Percentiles rank a stretch among this genome's conserved stretches.
phyloP scores from a whole-genome alignment of 352 stramenopile species.

The Phytopythium ostracodes region DNA sequence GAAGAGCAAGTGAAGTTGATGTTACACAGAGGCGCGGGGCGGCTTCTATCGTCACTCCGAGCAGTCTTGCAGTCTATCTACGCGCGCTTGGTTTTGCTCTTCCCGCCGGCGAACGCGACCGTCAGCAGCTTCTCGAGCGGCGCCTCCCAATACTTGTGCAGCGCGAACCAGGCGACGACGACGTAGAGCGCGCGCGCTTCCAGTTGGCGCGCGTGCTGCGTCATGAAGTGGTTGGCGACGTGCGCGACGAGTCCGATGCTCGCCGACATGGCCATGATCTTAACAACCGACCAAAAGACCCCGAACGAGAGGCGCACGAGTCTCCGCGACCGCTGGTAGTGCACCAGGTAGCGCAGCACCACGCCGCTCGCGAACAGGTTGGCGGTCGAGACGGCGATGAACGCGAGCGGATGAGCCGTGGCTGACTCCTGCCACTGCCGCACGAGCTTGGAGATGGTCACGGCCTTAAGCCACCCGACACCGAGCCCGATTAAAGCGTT shows the following conservation, averaged over 20 bases:
- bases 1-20: constrained; percentile 28
- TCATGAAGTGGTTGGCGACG: constrained; percentile 53
- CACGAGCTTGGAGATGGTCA: constrained; percentile 65
- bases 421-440: constrained; percentile 47
- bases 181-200: constrained; percentile 59
- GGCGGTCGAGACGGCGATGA: constrained; percentile 54
- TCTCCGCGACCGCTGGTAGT: constrained; percentile 36
- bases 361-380: constrained; percentile 70
- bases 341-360: constrained; percentile 48
- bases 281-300: constrained; percentile 35
- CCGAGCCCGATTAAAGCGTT: constrained; percentile 47
- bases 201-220: constrained; percentile 36
- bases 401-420: constrained; percentile 47
- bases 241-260: constrained; percentile 50
- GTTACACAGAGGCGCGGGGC: background rate
- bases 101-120: constrained; percentile 10
- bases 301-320: constrained; percentile 32
- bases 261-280: constrained; percentile 36
- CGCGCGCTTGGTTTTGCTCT: constrained; percentile 20
- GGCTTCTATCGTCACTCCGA: background rate
- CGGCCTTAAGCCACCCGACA: constrained; percentile 72
- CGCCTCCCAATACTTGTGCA: constrained; percentile 72
- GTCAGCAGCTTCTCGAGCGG: constrained; percentile 33
- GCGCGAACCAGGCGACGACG: constrained; percentile 59
- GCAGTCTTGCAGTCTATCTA: constrained; percentile 4